These are phyloP conservation scores for Arthrobotrys megalospora DNA, from an alignment of 2,329 filamentous ascomycete genomes.

Conservation along the genomic window DNA sequence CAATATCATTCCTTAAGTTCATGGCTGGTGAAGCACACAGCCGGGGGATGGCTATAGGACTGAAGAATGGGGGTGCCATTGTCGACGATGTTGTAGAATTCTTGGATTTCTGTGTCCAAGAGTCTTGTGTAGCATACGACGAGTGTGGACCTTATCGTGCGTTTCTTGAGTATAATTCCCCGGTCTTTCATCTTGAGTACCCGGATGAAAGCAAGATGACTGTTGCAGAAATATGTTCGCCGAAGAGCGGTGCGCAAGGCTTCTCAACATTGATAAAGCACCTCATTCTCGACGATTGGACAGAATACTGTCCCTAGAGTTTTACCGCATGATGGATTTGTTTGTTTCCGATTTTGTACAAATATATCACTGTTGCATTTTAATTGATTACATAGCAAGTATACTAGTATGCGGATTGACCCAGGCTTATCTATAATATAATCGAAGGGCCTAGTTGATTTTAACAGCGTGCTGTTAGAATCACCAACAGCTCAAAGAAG, in stretches of 20 bases:
- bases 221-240: conserved; percentile 70
- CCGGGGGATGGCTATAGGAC: conserved; percentile 75
- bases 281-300: conserved; percentile 76
- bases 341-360: background rate
- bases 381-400: too few relatives aligned
- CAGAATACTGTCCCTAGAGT: conserved; percentile 71
- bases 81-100: conserved; percentile 67
- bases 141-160: conserved; percentile 75
- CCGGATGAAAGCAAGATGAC: conserved; percentile 70
- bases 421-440: too few relatives aligned
- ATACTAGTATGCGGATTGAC: too few relatives aligned
- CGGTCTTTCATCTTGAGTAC: conserved; percentile 82
- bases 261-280: conserved; percentile 79
- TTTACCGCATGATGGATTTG: background rate
- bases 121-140: conserved; percentile 76
- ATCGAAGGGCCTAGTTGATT: too few relatives aligned
- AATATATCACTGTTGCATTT: too few relatives aligned
- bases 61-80: conserved; percentile 79
- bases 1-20: conserved; percentile 75
- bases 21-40: conserved; percentile 73
- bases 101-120: conserved; percentile 79
- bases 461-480: too few relatives aligned
- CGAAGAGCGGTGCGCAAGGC: conserved; percentile 67
- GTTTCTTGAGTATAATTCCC: conserved; percentile 76
- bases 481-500: too few relatives aligned